Evolutionary conservation across 805 yeast genomes (phyloP).

Genomic region (Starmera amethionina): DNA sequence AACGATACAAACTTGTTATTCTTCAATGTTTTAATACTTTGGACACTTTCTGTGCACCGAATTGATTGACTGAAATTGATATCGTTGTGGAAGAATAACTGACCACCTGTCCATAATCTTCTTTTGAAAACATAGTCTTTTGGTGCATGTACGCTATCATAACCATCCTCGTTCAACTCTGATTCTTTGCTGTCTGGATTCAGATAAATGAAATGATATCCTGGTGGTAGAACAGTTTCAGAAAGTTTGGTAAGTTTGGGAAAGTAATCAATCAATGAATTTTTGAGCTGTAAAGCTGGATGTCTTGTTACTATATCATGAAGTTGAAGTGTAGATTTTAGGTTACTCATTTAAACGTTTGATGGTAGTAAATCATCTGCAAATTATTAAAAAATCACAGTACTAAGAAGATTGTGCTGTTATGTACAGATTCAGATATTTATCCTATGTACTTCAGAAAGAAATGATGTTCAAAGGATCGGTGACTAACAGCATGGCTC

Average conservation of each 20-base stretch:
- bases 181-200: constrained; percentile 45
- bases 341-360: too few species aligned
- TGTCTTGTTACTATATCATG: background rate
- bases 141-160: background rate
- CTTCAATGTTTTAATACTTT: constrained; percentile 25
- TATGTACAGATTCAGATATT: too few species aligned
- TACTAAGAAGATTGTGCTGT: too few species aligned
- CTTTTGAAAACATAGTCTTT: background rate
- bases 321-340: too few species aligned
- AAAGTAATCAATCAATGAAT: background rate
- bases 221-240: constrained; percentile 26
- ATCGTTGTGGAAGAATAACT: constrained; percentile 31
- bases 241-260: constrained; percentile 8
- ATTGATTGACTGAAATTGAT: constrained; percentile 28
- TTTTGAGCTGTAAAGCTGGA: background rate
- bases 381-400: too few species aligned
- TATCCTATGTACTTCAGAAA: too few species aligned
- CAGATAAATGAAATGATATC: constrained; percentile 60
- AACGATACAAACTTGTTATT: constrained; percentile 43
- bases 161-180: constrained; percentile 1
- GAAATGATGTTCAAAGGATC: too few species aligned
- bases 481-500: too few species aligned
- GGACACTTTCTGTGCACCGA: constrained; percentile 44
- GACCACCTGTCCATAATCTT: constrained; percentile 68
- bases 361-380: too few species aligned